Percentiles rank a stretch among this genome's conserved stretches.
These are phyloP conservation scores for Tillandsia fasciculata DNA, from an alignment of 176 grass and related monocot species.

Conservation along the genomic window DNA sequence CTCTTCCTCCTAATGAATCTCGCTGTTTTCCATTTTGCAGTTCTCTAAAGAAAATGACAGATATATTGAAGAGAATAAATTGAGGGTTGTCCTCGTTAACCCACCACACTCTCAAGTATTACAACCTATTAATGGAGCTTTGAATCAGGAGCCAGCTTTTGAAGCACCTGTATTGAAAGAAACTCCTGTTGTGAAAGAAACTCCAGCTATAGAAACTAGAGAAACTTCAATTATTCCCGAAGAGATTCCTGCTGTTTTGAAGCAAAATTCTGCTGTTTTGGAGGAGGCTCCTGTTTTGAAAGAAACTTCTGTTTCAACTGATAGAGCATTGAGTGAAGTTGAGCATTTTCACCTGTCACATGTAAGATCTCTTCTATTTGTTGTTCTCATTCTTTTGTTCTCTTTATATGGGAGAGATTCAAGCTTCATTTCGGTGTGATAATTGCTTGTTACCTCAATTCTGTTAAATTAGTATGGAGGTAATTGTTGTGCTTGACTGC, in stretches of 20 bases:
- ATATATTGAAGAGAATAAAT: constrained; percentile 94
- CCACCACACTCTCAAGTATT: constrained; percentile 31
- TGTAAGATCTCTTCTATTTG: constrained; percentile 41
- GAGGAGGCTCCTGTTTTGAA: constrained; percentile 19
- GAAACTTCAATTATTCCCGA: constrained; percentile 1
- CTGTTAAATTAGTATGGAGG: background rate
- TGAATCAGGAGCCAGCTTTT: constrained; percentile 22
- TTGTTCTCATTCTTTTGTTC: background rate
- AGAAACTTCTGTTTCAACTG: constrained; percentile 27
- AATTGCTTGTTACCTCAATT: background rate
- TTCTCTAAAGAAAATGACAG: constrained; percentile 85
- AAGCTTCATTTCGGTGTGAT: constrained; percentile 2
- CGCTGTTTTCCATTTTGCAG: constrained; percentile 31
- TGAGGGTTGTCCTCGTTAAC: constrained; percentile 79
- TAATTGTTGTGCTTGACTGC: background rate
- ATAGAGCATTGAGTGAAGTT: constrained; percentile 39
- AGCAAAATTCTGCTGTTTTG: constrained; percentile 26
- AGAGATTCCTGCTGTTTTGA: constrained; percentile 21
- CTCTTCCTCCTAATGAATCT: constrained; percentile 4
- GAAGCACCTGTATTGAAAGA: constrained; percentile 29
- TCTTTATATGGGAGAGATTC: constrained; percentile 14
- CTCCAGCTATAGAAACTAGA: constrained; percentile 4
- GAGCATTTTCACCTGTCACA: constrained; percentile 63
- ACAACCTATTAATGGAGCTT: constrained; percentile 32
- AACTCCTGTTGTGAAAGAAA: constrained; percentile 24